Evolutionary conservation across 805 yeast species (phyloP), one percentile per base, ranked within the genome.

Genomic region (Metschnikowia sp.): DNA sequence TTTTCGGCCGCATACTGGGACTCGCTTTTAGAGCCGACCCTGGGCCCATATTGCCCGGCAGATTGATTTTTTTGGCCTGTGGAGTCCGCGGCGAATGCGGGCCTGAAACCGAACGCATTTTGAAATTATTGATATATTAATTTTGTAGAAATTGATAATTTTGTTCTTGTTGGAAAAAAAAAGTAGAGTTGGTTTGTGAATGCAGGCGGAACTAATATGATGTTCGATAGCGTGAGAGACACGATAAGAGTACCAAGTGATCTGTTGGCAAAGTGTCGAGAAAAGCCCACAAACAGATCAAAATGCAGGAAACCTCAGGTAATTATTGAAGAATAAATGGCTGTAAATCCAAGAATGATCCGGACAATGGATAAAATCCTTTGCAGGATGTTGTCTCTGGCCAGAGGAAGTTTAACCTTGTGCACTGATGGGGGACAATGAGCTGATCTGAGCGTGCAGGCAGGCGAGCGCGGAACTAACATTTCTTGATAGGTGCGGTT

Each of bases 61-160:
- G 43, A 35, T 10, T 7, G 38, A 13, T 7, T 10, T 13, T 39
- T 30, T 39, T 44, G 11, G 43, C 8, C 26, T 22, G 44, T 6
- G 50, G 50, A 9, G 50, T 41, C 28, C 26, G 44, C 9, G 54
- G 54, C 31, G 54, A 50, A 28, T 39, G 43, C 10, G 43, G 48
- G 28, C 43, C 36, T 8, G 39, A 38, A 19, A 22, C 18, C 12
- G 47, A 32, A 28, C 42, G 34, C 47, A 44, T 44, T 13, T 8
- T 32, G 13, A 9, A 9, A 32, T 32, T 32, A 5, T 7, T 11
- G 34, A 7, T 22, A 22, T 22, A 7, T 22, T 4, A 22, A 5
- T 22, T 22, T 22, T 3, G 34, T 12, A 32, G 8, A 6, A 12
- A n/a, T 8, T 6, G 13, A n/a, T 32, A 8, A 9, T 12, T 32